phyloP scores from a whole-genome alignment of 139 green algal species.

The Picochlorum sp. region DNA sequence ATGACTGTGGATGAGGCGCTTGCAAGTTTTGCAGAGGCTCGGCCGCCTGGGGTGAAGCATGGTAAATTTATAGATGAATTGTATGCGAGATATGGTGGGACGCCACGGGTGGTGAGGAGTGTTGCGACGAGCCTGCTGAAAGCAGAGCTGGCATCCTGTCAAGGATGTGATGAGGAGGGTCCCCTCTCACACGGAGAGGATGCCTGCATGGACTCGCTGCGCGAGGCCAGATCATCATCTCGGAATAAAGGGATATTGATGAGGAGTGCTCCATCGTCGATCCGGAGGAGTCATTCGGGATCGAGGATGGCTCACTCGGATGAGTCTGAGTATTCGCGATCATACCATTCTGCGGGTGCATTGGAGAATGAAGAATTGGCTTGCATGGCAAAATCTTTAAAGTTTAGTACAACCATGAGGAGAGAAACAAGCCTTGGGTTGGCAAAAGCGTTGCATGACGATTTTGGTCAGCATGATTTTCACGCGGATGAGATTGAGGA shows the following conservation, averaged over 20 bases:
- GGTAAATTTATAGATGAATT: conserved; percentile 67
- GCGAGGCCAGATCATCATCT: too few species aligned
- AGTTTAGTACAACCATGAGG: conserved; percentile 13
- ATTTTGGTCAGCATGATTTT: conserved; percentile 13
- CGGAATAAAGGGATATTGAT: neutral
- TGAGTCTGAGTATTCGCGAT: neutral
- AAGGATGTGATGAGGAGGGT: too few species aligned
- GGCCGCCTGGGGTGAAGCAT: conserved; percentile 75
- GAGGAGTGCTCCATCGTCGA: neutral
- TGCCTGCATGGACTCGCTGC: too few species aligned
- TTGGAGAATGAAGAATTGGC: neutral
- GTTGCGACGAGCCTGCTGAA: neutral
- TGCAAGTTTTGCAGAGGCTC: conserved; percentile 47
- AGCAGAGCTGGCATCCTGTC: neutral
- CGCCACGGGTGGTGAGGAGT: neutral
- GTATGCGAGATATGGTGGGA: conserved; percentile 38
- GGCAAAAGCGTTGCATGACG: conserved; percentile 16
- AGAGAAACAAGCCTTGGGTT: conserved; percentile 21
- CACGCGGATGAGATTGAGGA: neutral
- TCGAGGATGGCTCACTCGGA: neutral
- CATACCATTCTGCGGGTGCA: neutral
- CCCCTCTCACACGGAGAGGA: too few species aligned
- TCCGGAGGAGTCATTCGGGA: neutral
- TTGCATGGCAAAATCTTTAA: neutral
- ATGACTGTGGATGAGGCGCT: conserved; percentile 63